These are phyloP conservation scores for Selaginella tamariscina DNA, from an alignment of 75 land plant species.

Conservation along the genomic window DNA sequence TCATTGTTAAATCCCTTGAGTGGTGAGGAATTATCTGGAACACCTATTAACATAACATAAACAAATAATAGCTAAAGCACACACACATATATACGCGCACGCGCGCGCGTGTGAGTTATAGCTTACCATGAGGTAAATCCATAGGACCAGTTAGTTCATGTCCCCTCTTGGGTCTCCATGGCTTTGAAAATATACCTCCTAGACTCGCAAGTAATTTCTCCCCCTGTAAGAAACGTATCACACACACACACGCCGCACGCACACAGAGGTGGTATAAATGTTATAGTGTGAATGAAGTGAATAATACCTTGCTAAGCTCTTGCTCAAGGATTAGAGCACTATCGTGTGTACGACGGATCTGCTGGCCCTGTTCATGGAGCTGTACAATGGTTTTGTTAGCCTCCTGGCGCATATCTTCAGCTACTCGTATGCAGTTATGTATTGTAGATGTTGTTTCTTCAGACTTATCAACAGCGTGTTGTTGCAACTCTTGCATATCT, in stretches of 20 bases:
- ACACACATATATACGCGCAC: too few relatives aligned
- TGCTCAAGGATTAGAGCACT: constrained; percentile 45
- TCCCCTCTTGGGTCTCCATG: constrained; percentile 82
- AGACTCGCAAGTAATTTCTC: constrained; percentile 89
- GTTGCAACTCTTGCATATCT: constrained; percentile 40
- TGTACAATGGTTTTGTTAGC: constrained; percentile 38
- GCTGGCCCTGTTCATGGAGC: constrained; percentile 63
- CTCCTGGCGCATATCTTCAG: constrained; percentile 45
- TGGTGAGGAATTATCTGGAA: neutral
- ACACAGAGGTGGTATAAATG: neutral
- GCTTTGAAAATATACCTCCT: constrained; percentile 83
- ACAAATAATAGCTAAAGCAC: neutral
- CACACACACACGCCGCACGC: too few relatives aligned
- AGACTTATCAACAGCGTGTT: constrained; percentile 46
- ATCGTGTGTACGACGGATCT: constrained; percentile 44
- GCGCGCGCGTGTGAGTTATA: neutral
- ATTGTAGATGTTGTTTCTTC: constrained; percentile 48
- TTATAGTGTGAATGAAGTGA: neutral
- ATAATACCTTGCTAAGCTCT: constrained; percentile 40
- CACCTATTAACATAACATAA: neutral
- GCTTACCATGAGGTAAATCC: neutral
- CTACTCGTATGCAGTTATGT: constrained; percentile 44
- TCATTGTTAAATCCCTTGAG: neutral
- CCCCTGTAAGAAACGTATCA: constrained; percentile 41
- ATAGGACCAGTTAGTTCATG: constrained; percentile 42